Percentiles rank a stretch among this genome's conserved stretches.
Conservation (phyloP, 1,284 basidiomycete genomes). For the Papiliotrema flavescens region DNA sequence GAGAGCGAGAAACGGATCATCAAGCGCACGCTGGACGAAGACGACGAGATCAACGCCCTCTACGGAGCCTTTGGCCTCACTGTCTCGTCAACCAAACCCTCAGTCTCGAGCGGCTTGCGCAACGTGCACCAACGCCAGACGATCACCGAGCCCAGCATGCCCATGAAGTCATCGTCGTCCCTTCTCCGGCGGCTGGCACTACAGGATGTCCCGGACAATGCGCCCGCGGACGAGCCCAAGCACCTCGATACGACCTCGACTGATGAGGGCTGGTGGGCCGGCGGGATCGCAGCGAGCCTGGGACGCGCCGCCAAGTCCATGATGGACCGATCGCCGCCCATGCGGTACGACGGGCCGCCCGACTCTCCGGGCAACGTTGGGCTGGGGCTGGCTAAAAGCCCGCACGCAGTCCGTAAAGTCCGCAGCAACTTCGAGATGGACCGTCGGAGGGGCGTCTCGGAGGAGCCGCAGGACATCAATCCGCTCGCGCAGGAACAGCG, state of each 20-base stretch:
- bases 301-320: constrained; percentile 16
- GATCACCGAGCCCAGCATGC: constrained; percentile 28
- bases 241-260: background rate
- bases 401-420: constrained; percentile 34
- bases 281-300: constrained; percentile 14
- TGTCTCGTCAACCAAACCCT: background rate
- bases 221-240: background rate
- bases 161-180: constrained; percentile 29
- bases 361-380: constrained; percentile 15
- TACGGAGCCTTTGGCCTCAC: constrained; percentile 35
- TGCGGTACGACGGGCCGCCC: background rate
- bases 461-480: constrained; percentile 12
- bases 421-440: constrained; percentile 33
- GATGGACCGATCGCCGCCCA: constrained; percentile 12
- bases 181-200: constrained; percentile 26
- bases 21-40: constrained; percentile 30
- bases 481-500: constrained; percentile 23
- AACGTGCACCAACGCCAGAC: constrained; percentile 15
- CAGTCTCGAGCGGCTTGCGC: background rate
- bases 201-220: constrained; percentile 13
- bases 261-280: constrained; percentile 27
- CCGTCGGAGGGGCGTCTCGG: constrained; percentile 1
- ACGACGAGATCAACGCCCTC: constrained; percentile 31
- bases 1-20: constrained; percentile 59
- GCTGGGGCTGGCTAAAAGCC: constrained; percentile 28